Evolutionary conservation across 1,139 yeast genomes (phyloP), one percentile per base, ranked within the genome.

Genomic region (Meyerozyma smithsonii): DNA sequence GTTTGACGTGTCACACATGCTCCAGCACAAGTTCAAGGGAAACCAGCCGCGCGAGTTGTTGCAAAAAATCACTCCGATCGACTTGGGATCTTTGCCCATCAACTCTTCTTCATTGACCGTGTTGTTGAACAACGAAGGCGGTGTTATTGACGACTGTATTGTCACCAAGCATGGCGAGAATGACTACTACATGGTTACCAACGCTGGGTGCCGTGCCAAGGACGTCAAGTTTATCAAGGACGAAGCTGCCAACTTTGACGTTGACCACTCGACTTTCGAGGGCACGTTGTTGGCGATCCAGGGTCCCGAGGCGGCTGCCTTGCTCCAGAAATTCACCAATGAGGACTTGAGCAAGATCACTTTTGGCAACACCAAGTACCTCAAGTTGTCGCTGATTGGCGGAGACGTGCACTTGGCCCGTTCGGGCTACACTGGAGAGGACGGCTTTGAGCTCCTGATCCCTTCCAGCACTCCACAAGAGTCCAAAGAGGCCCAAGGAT

Each of bases 391-490:
- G 34, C 66, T 73, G 3, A 61, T 74, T 19, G 51, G 63, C 7
- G 58, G 62, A 15, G 61, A 62, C 35, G 65, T 85, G 44, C 95
- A 88, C 56, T 74, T 87, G 24, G 88, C 96, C 8, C 82, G 98
- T 62, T 87, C 96, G 20, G 98, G 98, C 1, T 92, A 92, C 67
- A 92, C 98, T 4, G 98, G 98, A 23, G 98, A 92, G 64, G 98
- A 92, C 59, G 98, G 98, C 1, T 90, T 92, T 61, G 98, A 92
- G 58, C 76, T 92, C 45, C 84, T 95, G 8, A 81, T 92, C 44
- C 87, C 92, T 14, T 68, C 74, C 3, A 42, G 60, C 11, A 74
- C 74, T 41, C 66, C 64, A 8, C 59, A 62, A 5, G 78, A 78
- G 38, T 47, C 56, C 5, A 48, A 54, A 26, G 58, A 63, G 42